Evolutionary conservation across 2,329 filamentous ascomycete genomes (phyloP).

Genomic region (Beauveria australis): DNA sequence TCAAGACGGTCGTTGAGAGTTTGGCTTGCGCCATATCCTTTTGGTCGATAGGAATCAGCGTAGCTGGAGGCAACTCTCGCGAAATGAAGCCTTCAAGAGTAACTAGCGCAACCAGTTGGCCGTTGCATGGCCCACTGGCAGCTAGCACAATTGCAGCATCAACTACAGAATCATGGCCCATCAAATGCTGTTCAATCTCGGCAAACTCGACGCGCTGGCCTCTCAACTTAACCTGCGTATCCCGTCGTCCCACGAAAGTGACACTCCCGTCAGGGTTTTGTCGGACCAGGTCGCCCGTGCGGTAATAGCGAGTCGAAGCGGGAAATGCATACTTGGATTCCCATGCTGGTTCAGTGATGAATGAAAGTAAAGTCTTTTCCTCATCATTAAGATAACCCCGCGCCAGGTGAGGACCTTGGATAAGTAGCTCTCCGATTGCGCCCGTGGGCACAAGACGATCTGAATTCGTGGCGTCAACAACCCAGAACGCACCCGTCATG

Average conservation of each 20-base stretch:
- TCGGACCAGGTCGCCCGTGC: conserved; percentile 14
- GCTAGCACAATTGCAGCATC: conserved; percentile 3
- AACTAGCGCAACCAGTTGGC: neutral
- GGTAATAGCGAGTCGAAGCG: conserved; percentile 10
- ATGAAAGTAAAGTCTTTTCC: conserved; percentile 19
- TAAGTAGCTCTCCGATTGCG: conserved; percentile 21
- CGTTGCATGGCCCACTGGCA: neutral
- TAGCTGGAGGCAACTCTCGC: neutral
- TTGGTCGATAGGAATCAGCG: neutral
- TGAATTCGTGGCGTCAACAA: conserved; percentile 14
- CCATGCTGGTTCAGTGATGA: conserved; percentile 12
- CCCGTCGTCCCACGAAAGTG: conserved; percentile 15
- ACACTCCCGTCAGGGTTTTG: conserved; percentile 13
- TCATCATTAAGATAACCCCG: conserved; percentile 37
- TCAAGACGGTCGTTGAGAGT: neutral
- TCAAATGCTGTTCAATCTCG: conserved; percentile 15
- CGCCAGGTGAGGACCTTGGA: conserved; percentile 36
- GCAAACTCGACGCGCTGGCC: conserved; percentile 18
- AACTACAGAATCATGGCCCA: neutral
- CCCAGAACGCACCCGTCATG: conserved; percentile 9
- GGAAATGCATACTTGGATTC: neutral
- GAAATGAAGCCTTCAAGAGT: conserved; percentile 4
- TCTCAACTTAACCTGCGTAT: conserved; percentile 18
- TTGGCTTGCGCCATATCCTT: neutral
- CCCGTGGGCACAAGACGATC: conserved; percentile 17